Percentiles rank a stretch among this genome's conserved stretches.
Evolutionary conservation across 306 rosid species (phyloP).

Genomic region (Sphenostylis stenocarpa): DNA sequence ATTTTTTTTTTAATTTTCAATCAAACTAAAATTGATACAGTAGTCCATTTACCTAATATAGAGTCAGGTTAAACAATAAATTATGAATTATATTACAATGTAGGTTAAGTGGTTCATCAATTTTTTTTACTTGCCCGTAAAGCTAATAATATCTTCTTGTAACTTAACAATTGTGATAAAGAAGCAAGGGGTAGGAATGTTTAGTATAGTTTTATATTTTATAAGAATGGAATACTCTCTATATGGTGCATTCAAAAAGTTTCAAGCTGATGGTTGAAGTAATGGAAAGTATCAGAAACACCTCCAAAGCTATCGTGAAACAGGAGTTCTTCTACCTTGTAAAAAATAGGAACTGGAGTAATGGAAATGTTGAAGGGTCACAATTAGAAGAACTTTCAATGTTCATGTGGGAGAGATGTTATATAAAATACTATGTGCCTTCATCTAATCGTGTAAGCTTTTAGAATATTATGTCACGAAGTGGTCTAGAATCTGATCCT

Average conservation of each 20-base stretch:
- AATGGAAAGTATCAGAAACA: not conserved
- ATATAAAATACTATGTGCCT: not conserved
- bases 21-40: no score
- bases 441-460: not conserved
- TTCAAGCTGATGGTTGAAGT: not conserved
- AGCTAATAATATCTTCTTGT: no score
- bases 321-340: not conserved
- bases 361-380: not conserved
- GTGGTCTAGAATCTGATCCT: not conserved
- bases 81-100: no score
- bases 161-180: not conserved
- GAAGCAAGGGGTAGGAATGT: not conserved
- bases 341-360: no score
- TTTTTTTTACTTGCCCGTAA: no score
- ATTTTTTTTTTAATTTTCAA: no score
- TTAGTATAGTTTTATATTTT: not conserved
- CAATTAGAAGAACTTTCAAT: not conserved
- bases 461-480: no score
- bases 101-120: no score
- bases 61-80: no score
- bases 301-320: not conserved
- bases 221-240: not conserved
- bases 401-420: not conserved
- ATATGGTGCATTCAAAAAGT: not conserved
- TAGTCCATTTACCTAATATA: no score